A percentile compares a stretch with the other conserved stretches of the same genome.
Conservation (phyloP, 371 early-diverging fungal species). For the Mortierella sp. region DNA sequence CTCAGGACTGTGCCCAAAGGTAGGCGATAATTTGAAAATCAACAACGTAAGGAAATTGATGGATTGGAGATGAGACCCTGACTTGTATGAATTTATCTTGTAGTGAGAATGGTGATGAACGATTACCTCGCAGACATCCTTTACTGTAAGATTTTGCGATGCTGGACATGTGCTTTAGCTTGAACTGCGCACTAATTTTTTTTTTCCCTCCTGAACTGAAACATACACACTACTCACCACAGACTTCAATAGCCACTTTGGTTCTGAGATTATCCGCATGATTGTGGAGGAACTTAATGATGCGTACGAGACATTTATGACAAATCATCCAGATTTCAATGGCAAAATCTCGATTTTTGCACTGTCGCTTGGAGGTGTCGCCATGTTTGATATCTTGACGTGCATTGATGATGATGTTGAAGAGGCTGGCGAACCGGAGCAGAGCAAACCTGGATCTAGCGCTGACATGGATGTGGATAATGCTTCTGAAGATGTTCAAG, state of each 20-base stretch:
- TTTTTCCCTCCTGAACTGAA: background rate
- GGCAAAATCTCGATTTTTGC: conserved; percentile 72
- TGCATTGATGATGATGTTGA: conserved; percentile 60
- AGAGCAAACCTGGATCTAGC: conserved; percentile 26
- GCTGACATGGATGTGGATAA: background rate
- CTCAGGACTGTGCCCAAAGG: conserved; percentile 63
- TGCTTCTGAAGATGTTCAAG: background rate
- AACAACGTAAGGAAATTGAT: too few relatives aligned
- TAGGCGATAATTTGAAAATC: background rate
- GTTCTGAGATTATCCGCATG: conserved; percentile 64
- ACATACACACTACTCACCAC: too few relatives aligned
- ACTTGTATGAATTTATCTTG: background rate
- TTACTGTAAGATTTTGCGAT: conserved; percentile 53
- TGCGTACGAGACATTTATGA: conserved; percentile 61
- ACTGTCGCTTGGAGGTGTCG: conserved; percentile 75
- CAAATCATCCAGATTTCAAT: conserved; percentile 65
- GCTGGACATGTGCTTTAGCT: background rate
- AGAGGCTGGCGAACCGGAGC: conserved; percentile 26
- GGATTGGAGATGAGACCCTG: too few relatives aligned
- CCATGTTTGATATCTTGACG: conserved; percentile 69
- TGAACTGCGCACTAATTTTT: background rate
- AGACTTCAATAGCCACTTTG: conserved; percentile 67
- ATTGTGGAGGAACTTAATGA: conserved; percentile 69
- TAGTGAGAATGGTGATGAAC: conserved; percentile 62
- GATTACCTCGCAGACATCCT: conserved; percentile 62